These are phyloP conservation scores for Ceratocystis diversiconidia DNA, from an alignment of 2,329 filamentous ascomycete species.

Conservation along the genomic window DNA sequence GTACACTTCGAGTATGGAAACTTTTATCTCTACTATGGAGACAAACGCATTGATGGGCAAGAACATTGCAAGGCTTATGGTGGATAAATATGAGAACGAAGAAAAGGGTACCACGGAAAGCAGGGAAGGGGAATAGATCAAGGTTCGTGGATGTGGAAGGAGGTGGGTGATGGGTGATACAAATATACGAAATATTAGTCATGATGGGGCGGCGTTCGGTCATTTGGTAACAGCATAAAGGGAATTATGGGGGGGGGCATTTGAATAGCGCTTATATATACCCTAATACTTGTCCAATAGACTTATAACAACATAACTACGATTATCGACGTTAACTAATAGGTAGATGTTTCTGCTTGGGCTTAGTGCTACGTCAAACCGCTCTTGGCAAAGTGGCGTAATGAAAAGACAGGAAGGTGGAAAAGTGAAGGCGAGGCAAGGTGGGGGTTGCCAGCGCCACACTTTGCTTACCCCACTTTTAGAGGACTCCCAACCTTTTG, in stretches of 20 bases:
- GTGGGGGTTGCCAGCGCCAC: background rate
- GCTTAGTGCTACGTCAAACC: background rate
- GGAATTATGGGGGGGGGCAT: no score
- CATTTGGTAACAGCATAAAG: no score
- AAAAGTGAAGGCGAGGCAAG: background rate
- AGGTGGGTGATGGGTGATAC: no score
- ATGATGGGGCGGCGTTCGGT: no score
- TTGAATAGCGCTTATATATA: background rate
- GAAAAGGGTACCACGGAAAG: background rate
- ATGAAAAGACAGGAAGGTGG: background rate
- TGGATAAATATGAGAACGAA: slow-evolving; percentile 35
- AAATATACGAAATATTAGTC: no score
- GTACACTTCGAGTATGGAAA: slow-evolving; percentile 67
- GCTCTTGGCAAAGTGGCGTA: background rate
- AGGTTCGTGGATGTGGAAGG: background rate
- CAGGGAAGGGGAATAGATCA: background rate
- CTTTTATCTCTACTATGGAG: slow-evolving; percentile 96
- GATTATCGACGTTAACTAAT: background rate
- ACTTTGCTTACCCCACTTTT: slow-evolving; percentile 8
- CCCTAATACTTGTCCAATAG: no score
- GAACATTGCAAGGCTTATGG: slow-evolving; percentile 61
- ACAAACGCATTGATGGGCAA: slow-evolving; percentile 83
- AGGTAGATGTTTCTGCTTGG: background rate
- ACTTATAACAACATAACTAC: no score
- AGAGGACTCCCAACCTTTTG: background rate